phyloP scores from a whole-genome alignment of 169 alveolate genomes.

The Cryptosporidium ubiquitum region DNA sequence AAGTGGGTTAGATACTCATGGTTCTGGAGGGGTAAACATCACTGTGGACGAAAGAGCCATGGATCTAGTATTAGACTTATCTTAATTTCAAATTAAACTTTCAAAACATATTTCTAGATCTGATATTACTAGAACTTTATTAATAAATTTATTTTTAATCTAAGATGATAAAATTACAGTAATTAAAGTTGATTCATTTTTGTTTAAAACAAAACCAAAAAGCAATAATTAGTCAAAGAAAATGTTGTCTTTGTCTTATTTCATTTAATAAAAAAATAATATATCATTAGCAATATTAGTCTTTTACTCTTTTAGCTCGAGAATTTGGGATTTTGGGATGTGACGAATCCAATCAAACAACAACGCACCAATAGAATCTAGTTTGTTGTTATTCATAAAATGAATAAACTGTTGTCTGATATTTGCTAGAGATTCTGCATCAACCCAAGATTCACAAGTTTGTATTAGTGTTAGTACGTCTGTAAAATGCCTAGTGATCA shows the following conservation, averaged over 20 bases:
- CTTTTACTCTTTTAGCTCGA: slow-evolving; percentile 3
- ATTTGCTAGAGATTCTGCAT: slow-evolving; percentile 50
- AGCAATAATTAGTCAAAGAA: background rate
- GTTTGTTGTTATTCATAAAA: slow-evolving; percentile 62
- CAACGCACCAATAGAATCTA: slow-evolving; percentile 52
- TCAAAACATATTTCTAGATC: background rate
- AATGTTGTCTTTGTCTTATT: background rate
- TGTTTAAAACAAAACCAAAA: background rate
- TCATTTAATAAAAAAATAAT: background rate
- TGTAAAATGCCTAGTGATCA: slow-evolving; percentile 55
- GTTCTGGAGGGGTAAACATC: slow-evolving; percentile 23
- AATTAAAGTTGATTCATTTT: background rate
- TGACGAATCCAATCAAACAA: slow-evolving; percentile 71
- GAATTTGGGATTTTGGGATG: slow-evolving; percentile 24
- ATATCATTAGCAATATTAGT: background rate
- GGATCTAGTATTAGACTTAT: slow-evolving; percentile 70
- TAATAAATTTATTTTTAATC: background rate
- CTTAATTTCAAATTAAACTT: background rate
- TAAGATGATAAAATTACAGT: background rate
- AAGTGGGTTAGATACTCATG: slow-evolving; percentile 42
- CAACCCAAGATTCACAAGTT: slow-evolving; percentile 72
- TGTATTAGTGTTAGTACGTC: slow-evolving; percentile 58
- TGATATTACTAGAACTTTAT: background rate
- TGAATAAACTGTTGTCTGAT: slow-evolving; percentile 51
- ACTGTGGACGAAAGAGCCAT: slow-evolving; percentile 71